Evolutionary conservation across 2,329 filamentous ascomycete genomes (phyloP).

Genomic region (Aspergillus eucalypticola): DNA sequence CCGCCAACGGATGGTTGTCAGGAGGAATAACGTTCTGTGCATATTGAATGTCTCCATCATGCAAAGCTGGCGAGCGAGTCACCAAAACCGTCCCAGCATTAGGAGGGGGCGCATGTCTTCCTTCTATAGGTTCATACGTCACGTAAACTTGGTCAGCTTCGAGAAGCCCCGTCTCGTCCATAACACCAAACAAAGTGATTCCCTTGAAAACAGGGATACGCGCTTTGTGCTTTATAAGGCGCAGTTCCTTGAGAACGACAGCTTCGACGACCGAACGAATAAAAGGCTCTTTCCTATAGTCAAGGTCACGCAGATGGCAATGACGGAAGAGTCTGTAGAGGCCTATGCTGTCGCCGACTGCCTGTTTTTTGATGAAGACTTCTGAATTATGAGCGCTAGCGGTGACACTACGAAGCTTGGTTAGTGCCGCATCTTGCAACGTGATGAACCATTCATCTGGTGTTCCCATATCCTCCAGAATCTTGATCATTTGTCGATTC

Average conservation of each 20-base stretch:
- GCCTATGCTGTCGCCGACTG: constrained; percentile 61
- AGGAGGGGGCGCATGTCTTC: constrained; percentile 12
- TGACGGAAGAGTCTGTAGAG: constrained; percentile 65
- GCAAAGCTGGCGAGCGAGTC: constrained; percentile 76
- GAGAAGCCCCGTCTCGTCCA: constrained; percentile 76
- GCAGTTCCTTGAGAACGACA: constrained; percentile 67
- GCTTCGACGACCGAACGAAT: constrained; percentile 71
- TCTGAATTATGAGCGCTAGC: constrained; percentile 62
- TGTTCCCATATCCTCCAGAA: constrained; percentile 75
- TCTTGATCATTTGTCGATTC: constrained; percentile 82
- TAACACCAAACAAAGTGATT: constrained; percentile 76
- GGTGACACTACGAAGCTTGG: constrained; percentile 61
- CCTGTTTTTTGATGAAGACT: constrained; percentile 63
- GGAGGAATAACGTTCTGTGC: constrained; percentile 63
- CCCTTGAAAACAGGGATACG: constrained; percentile 71
- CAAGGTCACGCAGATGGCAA: constrained; percentile 55
- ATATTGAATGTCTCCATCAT: constrained; percentile 76
- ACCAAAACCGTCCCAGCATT: constrained; percentile 54
- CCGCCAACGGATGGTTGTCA: constrained; percentile 58
- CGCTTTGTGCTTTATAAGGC: constrained; percentile 74
- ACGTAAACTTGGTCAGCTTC: constrained; percentile 58
- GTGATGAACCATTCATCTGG: constrained; percentile 59
- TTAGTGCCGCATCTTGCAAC: constrained; percentile 64
- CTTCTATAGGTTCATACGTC: constrained; percentile 16
- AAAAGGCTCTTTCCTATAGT: constrained; percentile 69